A percentile compares a stretch with the other conserved stretches of the same genome.
Evolutionary conservation across 805 yeast genomes (phyloP).

Genomic region (Lipomyces mesembrius): DNA sequence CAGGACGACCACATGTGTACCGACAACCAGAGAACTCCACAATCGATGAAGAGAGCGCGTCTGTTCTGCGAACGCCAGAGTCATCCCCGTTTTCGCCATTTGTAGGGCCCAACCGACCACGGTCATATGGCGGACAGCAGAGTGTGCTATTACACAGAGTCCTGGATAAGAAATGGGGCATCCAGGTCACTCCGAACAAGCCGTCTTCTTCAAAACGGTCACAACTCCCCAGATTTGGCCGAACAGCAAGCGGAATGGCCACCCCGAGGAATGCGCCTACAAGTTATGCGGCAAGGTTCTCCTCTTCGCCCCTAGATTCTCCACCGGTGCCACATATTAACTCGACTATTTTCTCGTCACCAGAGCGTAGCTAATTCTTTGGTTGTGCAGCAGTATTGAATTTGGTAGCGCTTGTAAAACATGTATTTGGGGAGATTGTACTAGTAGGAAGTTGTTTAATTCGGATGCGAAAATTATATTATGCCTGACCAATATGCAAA

Average conservation of each 20-base stretch:
- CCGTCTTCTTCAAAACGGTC: conserved; percentile 13
- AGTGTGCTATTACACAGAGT: conserved; percentile 44
- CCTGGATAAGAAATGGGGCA: conserved; percentile 45
- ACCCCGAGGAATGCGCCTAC: conserved; percentile 15
- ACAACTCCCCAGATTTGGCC: neutral
- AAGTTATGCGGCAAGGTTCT: conserved; percentile 19
- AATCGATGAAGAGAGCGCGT: conserved; percentile 25
- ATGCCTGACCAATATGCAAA: neutral
- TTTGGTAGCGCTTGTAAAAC: neutral
- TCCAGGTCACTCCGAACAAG: conserved; percentile 45
- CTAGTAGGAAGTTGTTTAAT: neutral
- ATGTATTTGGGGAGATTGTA: neutral
- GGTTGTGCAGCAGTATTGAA: neutral
- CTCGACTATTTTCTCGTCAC: conserved; percentile 34
- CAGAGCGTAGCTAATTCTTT: conserved; percentile 16
- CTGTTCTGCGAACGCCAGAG: conserved; percentile 30
- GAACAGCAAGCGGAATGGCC: neutral
- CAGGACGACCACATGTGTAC: conserved; percentile 3
- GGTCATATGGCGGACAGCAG: conserved; percentile 20
- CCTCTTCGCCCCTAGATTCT: conserved; percentile 35
- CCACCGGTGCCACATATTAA: conserved; percentile 34
- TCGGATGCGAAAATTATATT: neutral
- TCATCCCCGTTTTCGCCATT: conserved; percentile 36
- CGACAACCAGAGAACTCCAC: conserved; percentile 35
- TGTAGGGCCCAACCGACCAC: conserved; percentile 23